Evolutionary conservation across 1,284 basidiomycete genomes (phyloP), one percentile per base, ranked within the genome.

Genomic region (Mycosarcoma maydis): DNA sequence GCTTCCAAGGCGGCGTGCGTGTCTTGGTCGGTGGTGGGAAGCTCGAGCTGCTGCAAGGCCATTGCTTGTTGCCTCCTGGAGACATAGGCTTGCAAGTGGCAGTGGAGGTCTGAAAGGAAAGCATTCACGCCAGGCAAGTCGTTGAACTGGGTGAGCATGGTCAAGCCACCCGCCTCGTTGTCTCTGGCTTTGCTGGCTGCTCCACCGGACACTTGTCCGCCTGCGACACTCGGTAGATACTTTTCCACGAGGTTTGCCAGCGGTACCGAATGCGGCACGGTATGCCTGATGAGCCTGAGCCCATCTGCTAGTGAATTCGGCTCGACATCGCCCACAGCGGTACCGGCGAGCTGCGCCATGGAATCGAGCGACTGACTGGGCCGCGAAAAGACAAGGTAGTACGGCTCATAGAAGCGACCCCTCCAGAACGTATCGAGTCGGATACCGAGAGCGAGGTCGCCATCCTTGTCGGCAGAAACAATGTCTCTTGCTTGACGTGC

Each of bases 251-350:
- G 51, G 29, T 44, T 53, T 2, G 32, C 50, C n/a, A 75, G 27
- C 4, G 69, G 70, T n/a, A 75, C 56, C 36, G 73, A 75, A 23
- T 73, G 73, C n/a, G 73, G 73, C 26, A 75, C 46, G 8, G 73
- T 75, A 38, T 75, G 73, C 22, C 73, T 53, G 37, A 72, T 46
- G n/a, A 75, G 32, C 16, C 59, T 42, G 9, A 75, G 38, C 19
- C 45, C 57, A 33, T 61, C 51, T 13, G 52, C 24, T 24, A 53
- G 34, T 20, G 54, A 52, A 8, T 43, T 39, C 3, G 49, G 30
- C 14, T 46, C 50, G 9, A 54, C 50, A 23, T 70, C 68, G 14
- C 39, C 60, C 10, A 22, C 44, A 11, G 64, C 46, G 6, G 67
- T 70, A 9, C 43, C 53, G 1, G 27, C 45, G 2, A 70, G 50